Conservation (phyloP, 1,284 basidiomycete genomes). For the Volvariella volvacea region DNA sequence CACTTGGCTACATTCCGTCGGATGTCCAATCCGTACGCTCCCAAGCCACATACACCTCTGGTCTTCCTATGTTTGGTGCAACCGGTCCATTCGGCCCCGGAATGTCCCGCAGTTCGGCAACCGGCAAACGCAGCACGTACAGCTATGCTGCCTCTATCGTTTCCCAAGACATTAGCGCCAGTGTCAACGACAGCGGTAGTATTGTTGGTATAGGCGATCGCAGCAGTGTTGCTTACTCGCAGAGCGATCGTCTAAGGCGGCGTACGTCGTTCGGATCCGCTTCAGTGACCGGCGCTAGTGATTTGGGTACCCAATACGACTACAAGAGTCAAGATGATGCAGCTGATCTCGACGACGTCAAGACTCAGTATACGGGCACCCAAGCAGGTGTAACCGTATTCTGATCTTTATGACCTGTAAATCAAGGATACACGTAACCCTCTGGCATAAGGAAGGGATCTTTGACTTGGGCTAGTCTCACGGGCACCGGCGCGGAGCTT, state of each 20-base stretch:
- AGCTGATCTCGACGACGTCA: constrained; percentile 73
- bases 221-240: constrained; percentile 72
- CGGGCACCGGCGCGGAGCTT: too few species aligned
- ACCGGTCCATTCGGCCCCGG: constrained; percentile 63
- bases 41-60: constrained; percentile 89
- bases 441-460: too few species aligned
- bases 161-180: constrained; percentile 77
- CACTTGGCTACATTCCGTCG: constrained; percentile 90
- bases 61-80: constrained; percentile 77
- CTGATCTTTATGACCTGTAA: constrained; percentile 24
- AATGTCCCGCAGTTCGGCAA: constrained; percentile 49
- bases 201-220: constrained; percentile 47
- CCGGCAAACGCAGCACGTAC: constrained; percentile 69
- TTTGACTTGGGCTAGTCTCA: too few species aligned
- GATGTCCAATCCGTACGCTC: constrained; percentile 92
- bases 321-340: constrained; percentile 84
- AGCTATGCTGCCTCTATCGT: constrained; percentile 89
- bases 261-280: constrained; percentile 61
- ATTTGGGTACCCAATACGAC: constrained; percentile 73
- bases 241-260: constrained; percentile 47
- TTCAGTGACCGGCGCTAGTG: constrained; percentile 69
- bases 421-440: too few species aligned
- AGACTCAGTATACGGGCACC: constrained; percentile 76
- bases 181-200: constrained; percentile 51
- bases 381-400: constrained; percentile 81